phyloP scores from a whole-genome alignment of 768 basidiomycete genomes.

The Astraeus odoratus region DNA sequence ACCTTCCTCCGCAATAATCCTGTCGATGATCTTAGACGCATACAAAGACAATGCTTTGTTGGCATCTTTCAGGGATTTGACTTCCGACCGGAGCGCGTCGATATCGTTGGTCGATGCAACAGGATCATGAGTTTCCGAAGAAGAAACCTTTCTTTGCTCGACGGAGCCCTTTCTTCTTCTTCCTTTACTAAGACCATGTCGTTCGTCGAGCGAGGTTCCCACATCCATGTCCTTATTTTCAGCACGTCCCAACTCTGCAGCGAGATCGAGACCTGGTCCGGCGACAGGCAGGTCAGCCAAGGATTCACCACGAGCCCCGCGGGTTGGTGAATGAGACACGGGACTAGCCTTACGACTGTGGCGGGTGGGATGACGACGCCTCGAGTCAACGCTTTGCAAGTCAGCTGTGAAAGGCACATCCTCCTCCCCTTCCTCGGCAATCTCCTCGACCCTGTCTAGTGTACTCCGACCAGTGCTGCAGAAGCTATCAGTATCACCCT shows the following conservation, averaged over 20 bases:
- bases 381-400: conserved; percentile 30
- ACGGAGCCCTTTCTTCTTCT: conserved; percentile 36
- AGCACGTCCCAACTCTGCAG: conserved; percentile 86
- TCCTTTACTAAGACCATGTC: conserved; percentile 36
- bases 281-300: conserved; percentile 82
- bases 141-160: conserved; percentile 27
- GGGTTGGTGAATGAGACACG: conserved; percentile 38
- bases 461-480: conserved; percentile 50
- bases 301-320: conserved; percentile 61
- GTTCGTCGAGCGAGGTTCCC: conserved; percentile 47
- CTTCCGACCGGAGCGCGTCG: conserved; percentile 74
- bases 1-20: conserved; percentile 92
- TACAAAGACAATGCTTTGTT: conserved; percentile 95
- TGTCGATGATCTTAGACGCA: conserved; percentile 96
- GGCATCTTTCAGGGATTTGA: conserved; percentile 89
- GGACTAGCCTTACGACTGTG: conserved; percentile 52
- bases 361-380: conserved; percentile 36
- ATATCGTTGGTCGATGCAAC: conserved; percentile 48
- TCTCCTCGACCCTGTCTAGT: conserved; percentile 59
- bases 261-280: conserved; percentile 83
- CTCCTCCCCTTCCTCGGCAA: conserved; percentile 30
- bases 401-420: conserved; percentile 34
- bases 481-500: conserved; percentile 47
- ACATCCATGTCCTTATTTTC: conserved; percentile 80
- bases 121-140: conserved; percentile 36